Conservation (phyloP, 441 rosid species). For the Mallotus japonicus region DNA sequence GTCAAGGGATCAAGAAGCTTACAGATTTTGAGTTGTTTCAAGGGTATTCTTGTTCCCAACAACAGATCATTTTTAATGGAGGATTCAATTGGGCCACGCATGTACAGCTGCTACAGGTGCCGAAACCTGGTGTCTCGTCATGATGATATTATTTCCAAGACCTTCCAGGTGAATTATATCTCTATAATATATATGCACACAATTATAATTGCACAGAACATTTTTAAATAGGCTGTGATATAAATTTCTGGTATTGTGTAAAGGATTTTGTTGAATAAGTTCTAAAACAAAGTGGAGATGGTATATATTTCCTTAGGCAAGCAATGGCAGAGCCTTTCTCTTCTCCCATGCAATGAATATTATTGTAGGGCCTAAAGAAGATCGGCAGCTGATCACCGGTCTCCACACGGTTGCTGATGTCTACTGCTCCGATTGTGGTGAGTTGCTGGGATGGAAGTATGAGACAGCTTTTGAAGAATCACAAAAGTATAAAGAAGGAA, state of each 20-base stretch:
- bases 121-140: constrained; percentile 43
- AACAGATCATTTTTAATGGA: constrained; percentile 27
- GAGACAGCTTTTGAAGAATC: constrained; percentile 53
- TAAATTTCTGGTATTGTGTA: too few relatives aligned
- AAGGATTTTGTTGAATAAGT: not conserved
- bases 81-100: constrained; percentile 31
- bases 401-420: constrained; percentile 65
- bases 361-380: constrained; percentile 41
- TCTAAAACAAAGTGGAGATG: not conserved
- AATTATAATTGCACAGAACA: too few relatives aligned
- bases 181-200: too few relatives aligned
- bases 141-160: constrained; percentile 46
- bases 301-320: constrained; percentile 31
- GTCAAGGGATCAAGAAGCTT: not conserved
- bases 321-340: constrained; percentile 53
- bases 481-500: constrained; percentile 68
- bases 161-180: constrained; percentile 41
- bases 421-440: constrained; percentile 50
- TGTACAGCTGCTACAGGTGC: constrained; percentile 50
- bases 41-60: not conserved
- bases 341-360: constrained; percentile 61
- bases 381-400: constrained; percentile 55
- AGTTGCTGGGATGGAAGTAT: constrained; percentile 62
- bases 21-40: not conserved
- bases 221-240: too few relatives aligned